These are phyloP conservation scores for Tarenaya hassleriana DNA, from an alignment of 345 rosid species.

Conservation along the genomic window DNA sequence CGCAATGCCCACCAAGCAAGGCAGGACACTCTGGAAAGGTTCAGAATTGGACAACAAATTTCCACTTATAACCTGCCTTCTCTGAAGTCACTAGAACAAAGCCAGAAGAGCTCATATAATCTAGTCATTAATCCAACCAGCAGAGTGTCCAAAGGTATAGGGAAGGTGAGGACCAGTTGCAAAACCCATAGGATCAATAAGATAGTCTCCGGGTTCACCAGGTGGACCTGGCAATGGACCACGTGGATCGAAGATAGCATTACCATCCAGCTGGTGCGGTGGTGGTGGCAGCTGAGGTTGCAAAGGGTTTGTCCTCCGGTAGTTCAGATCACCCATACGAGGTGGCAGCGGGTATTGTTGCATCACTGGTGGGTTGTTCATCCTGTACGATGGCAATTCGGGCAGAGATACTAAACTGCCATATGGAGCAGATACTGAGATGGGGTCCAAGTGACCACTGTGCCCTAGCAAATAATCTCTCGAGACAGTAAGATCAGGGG, in stretches of 20 bases:
- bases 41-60: no score
- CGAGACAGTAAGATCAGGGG: conserved; percentile 14
- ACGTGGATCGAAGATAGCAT: conserved; percentile 10
- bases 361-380: conserved; percentile 35
- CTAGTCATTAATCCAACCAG: not conserved
- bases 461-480: conserved; percentile 28
- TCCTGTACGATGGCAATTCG: conserved; percentile 28
- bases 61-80: no score
- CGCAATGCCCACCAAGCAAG: no score
- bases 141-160: conserved; percentile 25
- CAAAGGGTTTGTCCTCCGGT: conserved; percentile 30
- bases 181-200: conserved; percentile 30
- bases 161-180: conserved; percentile 43
- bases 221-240: conserved; percentile 20
- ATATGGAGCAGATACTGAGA: conserved; percentile 29
- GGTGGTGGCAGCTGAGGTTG: conserved; percentile 36
- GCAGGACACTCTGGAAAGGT: no score
- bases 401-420: conserved; percentile 22
- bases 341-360: conserved; percentile 67
- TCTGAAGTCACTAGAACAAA: no score
- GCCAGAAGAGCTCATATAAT: not conserved
- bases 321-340: conserved; percentile 50
- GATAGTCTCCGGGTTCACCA: conserved; percentile 9
- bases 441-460: conserved; percentile 31
- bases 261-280: conserved; percentile 18